Conservation (phyloP, 2,329 filamentous ascomycete genomes). For the Rhexocercosporidium sp. region DNA sequence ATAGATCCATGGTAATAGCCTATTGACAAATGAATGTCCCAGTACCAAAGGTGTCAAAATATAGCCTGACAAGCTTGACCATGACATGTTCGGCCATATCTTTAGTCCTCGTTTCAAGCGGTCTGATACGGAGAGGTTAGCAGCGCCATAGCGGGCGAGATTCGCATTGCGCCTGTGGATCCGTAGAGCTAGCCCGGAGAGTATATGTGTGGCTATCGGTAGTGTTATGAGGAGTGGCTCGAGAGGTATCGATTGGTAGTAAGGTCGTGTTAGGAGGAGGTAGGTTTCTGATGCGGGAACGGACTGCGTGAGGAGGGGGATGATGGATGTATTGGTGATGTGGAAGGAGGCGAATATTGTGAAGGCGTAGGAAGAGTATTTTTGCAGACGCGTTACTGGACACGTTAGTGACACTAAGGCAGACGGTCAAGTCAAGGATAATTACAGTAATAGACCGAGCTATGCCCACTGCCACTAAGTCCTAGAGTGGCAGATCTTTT, state of each 20-base stretch:
- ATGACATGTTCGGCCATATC: constrained; percentile 67
- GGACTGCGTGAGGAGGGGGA: constrained; percentile 76
- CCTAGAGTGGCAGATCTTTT: constrained; percentile 51
- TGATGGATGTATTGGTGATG: constrained; percentile 79
- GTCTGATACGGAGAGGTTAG: constrained; percentile 56
- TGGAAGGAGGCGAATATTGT: constrained; percentile 78
- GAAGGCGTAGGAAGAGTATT: constrained; percentile 88
- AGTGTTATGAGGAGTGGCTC: constrained; percentile 81
- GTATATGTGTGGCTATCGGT: constrained; percentile 77
- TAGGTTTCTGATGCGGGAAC: constrained; percentile 80
- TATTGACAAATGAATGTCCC: constrained; percentile 77
- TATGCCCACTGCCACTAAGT: constrained; percentile 66
- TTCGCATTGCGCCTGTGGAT: constrained; percentile 75
- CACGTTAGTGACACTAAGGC: constrained; percentile 9
- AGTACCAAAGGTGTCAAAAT: constrained; percentile 66
- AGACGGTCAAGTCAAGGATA: constrained; percentile 20
- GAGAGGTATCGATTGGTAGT: constrained; percentile 83
- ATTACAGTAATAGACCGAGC: constrained; percentile 78
- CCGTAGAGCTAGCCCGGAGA: constrained; percentile 77
- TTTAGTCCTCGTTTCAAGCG: constrained; percentile 42
- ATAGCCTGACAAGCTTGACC: constrained; percentile 77
- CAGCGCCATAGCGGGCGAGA: constrained; percentile 75
- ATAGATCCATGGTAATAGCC: constrained; percentile 73
- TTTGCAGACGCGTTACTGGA: constrained; percentile 76
- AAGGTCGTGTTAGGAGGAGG: constrained; percentile 86